Base-by-base conservation (phyloP, 2,329 filamentous ascomycete genomes). In the Monosporascus cannonballus region DNA sequence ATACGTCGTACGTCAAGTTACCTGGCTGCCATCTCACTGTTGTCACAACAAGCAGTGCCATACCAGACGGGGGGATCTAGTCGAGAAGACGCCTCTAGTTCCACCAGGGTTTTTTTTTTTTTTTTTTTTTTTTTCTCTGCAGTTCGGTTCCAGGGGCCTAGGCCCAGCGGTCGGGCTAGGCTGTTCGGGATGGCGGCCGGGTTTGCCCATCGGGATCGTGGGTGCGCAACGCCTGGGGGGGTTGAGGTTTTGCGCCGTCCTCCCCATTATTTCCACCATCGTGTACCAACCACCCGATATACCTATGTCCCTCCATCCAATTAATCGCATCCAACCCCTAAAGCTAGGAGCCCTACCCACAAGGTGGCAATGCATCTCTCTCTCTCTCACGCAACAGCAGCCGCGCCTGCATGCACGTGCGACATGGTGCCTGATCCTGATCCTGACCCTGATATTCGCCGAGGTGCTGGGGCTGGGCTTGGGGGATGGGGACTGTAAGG, bases 401-500 rank as follows among this genome's bases (percentile, higher is more conserved):
- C 74, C 74, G 3, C 71, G 73, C 4, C 61, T 77, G 11, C 76
- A 76, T 47, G 66, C 73, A 27, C 27, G 27, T 27, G 27, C 51
- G 73, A 72, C 56, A 75, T 76, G 72, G 72, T 76, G 22, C 15
- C 38, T 3, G 38, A 17, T 41, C 9, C 39, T 17, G 37, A 18
- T 38, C 37, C 66, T 76, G 37, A 76, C 76, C 50, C 68, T 76
- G 54, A 76, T 76, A 63, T 76, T 76, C 51, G 69, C 74, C 46
- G 73, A 76, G 54, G 74, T 76, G 17, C 57, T 76, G 41, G 71
- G 71, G 7, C 64, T 76, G 27, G 3, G 27, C 1, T 2, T 30
- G 27, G 27, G 27, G 11, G 27, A 9, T 30, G 3, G 27, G 27
- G 27, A 9, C 27, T 30, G 9, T 30, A 27, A 9, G 9, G 27